These are phyloP conservation scores for Phytophthora constricta DNA, from an alignment of 352 stramenopile genomes.

Conservation along the genomic window DNA sequence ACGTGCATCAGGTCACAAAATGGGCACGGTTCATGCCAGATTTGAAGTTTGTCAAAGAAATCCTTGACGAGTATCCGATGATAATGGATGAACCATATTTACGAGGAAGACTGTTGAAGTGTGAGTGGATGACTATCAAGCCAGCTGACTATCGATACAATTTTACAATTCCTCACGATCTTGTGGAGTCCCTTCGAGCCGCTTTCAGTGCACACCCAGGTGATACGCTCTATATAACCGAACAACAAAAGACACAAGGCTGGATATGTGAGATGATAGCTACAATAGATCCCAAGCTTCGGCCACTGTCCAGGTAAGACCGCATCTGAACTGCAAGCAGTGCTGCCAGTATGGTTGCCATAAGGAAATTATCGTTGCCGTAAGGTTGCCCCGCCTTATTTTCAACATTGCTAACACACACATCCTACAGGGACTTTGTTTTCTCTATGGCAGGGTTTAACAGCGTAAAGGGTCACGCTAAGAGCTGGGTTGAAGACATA, in stretches of 20 bases:
- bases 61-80: constrained; percentile 16
- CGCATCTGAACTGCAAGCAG: neutral
- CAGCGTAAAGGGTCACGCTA: neutral
- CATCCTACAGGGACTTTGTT: neutral
- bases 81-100: constrained; percentile 19
- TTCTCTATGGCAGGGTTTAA: neutral
- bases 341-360: neutral
- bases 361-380: neutral
- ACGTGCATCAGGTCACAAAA: neutral
- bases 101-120: neutral
- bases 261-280: neutral
- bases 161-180: neutral
- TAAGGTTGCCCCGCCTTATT: neutral
- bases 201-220: neutral
- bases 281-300: neutral
- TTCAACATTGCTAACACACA: neutral
- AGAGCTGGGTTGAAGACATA: constrained; percentile 8
- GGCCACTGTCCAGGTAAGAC: neutral
- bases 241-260: neutral
- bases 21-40: constrained; percentile 9
- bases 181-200: neutral
- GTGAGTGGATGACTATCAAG: constrained; percentile 4
- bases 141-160: constrained; percentile 5
- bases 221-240: neutral
- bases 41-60: constrained; percentile 16